Base-by-base conservation (phyloP, 2,329 filamentous ascomycete species). In the Phyllosticta paracitricarpa region DNA sequence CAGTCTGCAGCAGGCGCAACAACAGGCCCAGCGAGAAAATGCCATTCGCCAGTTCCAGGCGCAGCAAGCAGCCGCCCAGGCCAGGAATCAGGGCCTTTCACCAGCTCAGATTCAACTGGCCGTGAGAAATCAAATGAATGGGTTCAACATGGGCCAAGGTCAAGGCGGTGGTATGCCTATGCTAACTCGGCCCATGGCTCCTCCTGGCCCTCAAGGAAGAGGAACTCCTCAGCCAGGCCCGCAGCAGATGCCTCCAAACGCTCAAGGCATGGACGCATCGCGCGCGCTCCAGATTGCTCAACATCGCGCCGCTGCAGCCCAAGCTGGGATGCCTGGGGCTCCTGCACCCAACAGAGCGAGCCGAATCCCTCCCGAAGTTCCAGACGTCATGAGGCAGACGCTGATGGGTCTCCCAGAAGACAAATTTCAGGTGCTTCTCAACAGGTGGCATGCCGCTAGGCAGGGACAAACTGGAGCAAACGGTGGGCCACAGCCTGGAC, bases 171-270 rank as follows among this genome's bases (percentile, higher is more conserved):
- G 77, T 35, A 80, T 81, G 78, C 73, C 76, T 1, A 78, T 78
- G 72, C 71, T 81, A 24, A 81, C 76, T 33, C 72, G 76, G 19
- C 76, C 78, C 1, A 77, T 81, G 71, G 71, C 68, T 48, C 75
- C 77, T 56, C 77, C 77, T 10, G 76, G 75, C 2, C 78, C 79
- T 62, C 68, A 71, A 56, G 70, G 67, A 33, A 67, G 67, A n/a
- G 65, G 66, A 7, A 72, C 72, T 9, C 70, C 72, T 8, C 71
- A 73, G 58, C 72, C 71, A 62, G 68, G 69, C 5, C 71, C 70
- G 28, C 71, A 73, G 59, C 68, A 70, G 57, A 73, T 73, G 71
- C 68, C 71, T 10, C 71, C 71, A 58, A 57, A 51, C 40, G 62
- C 48, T 4, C 22, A 68, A 68, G 55, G 56, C 2, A 62, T 66